Evolutionary conservation across 2,329 filamentous ascomycete genomes (phyloP).

Genomic region (Calonectria fujianensis): DNA sequence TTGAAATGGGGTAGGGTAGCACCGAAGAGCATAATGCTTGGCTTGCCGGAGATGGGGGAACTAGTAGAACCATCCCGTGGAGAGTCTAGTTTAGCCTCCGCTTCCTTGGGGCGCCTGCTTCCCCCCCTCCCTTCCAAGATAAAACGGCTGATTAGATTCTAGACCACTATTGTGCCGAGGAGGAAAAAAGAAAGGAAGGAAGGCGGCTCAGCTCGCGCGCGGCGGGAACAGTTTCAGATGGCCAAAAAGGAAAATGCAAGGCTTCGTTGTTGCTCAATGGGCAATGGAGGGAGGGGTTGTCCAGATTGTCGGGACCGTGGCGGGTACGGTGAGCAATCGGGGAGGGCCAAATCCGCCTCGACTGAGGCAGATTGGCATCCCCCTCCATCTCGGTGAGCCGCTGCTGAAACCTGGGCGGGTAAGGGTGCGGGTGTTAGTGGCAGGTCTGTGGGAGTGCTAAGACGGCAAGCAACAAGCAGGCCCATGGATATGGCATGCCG

Average conservation of each 20-base stretch:
- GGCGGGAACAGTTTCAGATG: constrained; percentile 11
- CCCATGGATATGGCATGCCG: not conserved
- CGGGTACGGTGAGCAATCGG: constrained; percentile 16
- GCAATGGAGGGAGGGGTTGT: not conserved
- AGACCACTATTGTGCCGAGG: not conserved
- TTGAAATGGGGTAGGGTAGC: constrained; percentile 31
- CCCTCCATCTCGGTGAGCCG: not conserved
- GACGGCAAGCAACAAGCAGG: constrained; percentile 17
- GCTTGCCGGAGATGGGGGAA: not conserved
- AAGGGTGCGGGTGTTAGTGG: not conserved
- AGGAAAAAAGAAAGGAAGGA: not conserved
- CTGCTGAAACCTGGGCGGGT: not conserved
- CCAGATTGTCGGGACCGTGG: constrained; percentile 29
- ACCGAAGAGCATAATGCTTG: constrained; percentile 1
- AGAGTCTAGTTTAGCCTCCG: not conserved
- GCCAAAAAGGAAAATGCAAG: not conserved
- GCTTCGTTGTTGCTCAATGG: not conserved
- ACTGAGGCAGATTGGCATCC: constrained; percentile 17
- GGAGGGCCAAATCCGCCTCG: not conserved
- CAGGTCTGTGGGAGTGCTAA: constrained; percentile 8
- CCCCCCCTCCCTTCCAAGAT: not conserved
- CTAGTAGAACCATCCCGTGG: constrained; percentile 12
- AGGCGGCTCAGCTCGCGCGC: not conserved
- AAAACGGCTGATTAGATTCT: not conserved
- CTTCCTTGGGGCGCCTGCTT: not conserved